phyloP scores from a whole-genome alignment of 2,329 filamentous ascomycete genomes.

The Colletotrichum truncatum region DNA sequence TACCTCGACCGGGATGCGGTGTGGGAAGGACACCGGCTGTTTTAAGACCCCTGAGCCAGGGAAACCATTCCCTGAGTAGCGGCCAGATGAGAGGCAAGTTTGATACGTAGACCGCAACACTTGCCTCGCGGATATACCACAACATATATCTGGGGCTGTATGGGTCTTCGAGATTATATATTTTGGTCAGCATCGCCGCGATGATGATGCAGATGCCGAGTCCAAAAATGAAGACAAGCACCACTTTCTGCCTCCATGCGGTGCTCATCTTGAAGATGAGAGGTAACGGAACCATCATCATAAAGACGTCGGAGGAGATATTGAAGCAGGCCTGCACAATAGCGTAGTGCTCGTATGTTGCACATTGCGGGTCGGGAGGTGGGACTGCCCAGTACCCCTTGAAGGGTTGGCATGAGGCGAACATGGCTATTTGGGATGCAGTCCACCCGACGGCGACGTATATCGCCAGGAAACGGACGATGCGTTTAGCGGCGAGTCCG shows the following conservation, averaged over 20 bases:
- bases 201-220: slow-evolving; percentile 58
- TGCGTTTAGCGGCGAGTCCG: slow-evolving; percentile 41
- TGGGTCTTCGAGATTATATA: slow-evolving; percentile 48
- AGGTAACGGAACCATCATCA: slow-evolving; percentile 57
- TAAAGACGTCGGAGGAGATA: slow-evolving; percentile 55
- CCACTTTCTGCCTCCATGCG: slow-evolving; percentile 49
- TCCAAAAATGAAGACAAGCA: slow-evolving; percentile 56
- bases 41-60: not conserved
- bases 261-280: slow-evolving; percentile 49
- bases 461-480: slow-evolving; percentile 46
- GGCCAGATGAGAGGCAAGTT: slow-evolving; percentile 65
- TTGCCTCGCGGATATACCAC: slow-evolving; percentile 64
- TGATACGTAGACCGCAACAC: slow-evolving; percentile 60
- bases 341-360: slow-evolving; percentile 54
- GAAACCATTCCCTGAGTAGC: slow-evolving; percentile 49
- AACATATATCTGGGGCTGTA: slow-evolving; percentile 47
- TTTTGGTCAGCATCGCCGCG: slow-evolving; percentile 52
- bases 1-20: not conserved
- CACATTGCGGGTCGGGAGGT: slow-evolving; percentile 53
- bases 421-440: slow-evolving; percentile 54
- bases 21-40: not conserved
- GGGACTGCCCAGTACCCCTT: slow-evolving; percentile 57
- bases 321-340: slow-evolving; percentile 59
- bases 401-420: slow-evolving; percentile 56
- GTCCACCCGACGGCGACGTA: slow-evolving; percentile 53